Evolutionary conservation across 495 filamentous ascomycete genomes (phyloP).

Genomic region (Achaetomiella virescens): DNA sequence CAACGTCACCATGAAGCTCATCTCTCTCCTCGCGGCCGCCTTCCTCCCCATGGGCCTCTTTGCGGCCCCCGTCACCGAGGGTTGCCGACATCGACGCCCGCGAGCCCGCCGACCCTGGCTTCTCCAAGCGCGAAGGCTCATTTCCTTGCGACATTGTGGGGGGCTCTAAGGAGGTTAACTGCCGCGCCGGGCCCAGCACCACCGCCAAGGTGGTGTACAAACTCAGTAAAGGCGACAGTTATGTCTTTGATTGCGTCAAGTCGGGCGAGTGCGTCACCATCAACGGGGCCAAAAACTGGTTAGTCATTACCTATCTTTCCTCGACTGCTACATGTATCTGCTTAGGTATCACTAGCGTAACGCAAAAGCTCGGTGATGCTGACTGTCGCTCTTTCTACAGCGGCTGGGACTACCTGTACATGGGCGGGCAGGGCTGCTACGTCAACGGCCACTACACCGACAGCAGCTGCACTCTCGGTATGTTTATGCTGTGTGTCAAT

Average conservation of each 20-base stretch:
- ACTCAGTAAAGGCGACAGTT: constrained; percentile 31
- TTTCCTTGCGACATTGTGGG: constrained; percentile 10
- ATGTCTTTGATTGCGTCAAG: constrained; percentile 41
- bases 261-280: constrained; percentile 40
- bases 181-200: constrained; percentile 31
- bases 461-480: constrained; percentile 32
- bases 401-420: constrained; percentile 24
- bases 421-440: constrained; percentile 35
- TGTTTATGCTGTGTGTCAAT: too few species aligned
- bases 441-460: constrained; percentile 37
- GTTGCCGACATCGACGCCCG: neutral
- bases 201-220: constrained; percentile 37
- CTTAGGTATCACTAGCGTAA: too few species aligned
- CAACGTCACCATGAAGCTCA: neutral
- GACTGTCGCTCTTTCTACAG: neutral
- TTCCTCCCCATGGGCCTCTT: constrained; percentile 43
- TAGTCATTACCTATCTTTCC: neutral
- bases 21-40: constrained; percentile 20
- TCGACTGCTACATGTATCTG: too few species aligned
- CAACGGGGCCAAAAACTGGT: constrained; percentile 28
- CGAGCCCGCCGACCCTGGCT: neutral
- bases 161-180: constrained; percentile 44
- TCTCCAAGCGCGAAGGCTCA: constrained; percentile 29
- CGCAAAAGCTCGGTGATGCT: neutral
- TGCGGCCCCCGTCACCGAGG: constrained; percentile 32